These are phyloP conservation scores for Aspergillus calidoustus DNA, from an alignment of 2,329 filamentous ascomycete genomes.

Conservation along the genomic window DNA sequence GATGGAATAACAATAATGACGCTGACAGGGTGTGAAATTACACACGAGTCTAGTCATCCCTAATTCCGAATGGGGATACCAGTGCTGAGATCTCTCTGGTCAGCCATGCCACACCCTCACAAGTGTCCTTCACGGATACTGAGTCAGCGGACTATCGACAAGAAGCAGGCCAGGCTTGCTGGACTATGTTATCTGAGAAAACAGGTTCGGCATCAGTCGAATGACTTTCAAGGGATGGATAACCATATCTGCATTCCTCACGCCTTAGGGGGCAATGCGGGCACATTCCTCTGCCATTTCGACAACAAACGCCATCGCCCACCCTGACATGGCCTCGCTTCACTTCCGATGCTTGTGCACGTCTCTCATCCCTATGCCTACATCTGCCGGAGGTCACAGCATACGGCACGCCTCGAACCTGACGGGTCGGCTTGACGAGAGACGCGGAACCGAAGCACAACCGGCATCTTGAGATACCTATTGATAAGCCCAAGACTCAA, in stretches of 20 bases:
- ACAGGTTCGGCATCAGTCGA: neutral
- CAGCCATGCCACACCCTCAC: neutral
- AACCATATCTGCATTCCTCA: slow-evolving; percentile 37
- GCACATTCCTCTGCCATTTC: slow-evolving; percentile 35
- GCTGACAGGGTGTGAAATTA: neutral
- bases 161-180: neutral
- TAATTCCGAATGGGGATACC: neutral
- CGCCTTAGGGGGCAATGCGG: slow-evolving; percentile 31
- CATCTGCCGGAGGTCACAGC: slow-evolving; percentile 12
- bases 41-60: neutral
- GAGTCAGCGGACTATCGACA: neutral
- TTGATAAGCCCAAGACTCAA: neutral
- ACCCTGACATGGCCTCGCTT: slow-evolving; percentile 10
- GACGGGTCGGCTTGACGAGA: neutral
- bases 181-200: neutral
- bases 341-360: slow-evolving; percentile 20
- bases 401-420: slow-evolving; percentile 2
- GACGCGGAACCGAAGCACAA: neutral
- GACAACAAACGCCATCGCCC: slow-evolving; percentile 37
- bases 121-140: neutral
- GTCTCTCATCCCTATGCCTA: slow-evolving; percentile 17
- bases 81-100: neutral
- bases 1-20: too few relatives aligned
- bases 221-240: slow-evolving; percentile 17
- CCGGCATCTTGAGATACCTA: neutral